Conservation (phyloP, 129 eudicot genomes). For the Flaveria robusta region DNA sequence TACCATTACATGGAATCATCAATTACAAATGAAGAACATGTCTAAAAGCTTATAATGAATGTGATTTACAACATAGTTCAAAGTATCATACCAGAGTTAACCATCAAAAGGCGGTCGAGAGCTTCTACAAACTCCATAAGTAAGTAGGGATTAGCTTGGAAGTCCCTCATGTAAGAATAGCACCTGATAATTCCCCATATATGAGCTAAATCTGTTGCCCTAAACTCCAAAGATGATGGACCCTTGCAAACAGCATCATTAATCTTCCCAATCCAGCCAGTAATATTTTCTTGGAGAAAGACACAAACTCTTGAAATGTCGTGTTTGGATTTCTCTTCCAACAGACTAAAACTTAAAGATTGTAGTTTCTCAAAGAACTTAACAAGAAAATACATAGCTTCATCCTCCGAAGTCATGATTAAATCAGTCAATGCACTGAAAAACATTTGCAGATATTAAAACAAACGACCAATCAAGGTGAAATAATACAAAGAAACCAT, state of each 20-base stretch:
- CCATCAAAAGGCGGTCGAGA: slow-evolving; percentile 62
- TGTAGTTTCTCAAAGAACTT: slow-evolving; percentile 61
- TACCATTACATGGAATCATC: slow-evolving; percentile 18
- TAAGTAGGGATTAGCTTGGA: slow-evolving; percentile 42
- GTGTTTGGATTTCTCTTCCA: slow-evolving; percentile 43
- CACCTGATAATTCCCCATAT: slow-evolving; percentile 78
- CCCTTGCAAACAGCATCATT: slow-evolving; percentile 37
- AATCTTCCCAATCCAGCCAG: slow-evolving; percentile 53
- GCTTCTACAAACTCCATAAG: slow-evolving; percentile 74
- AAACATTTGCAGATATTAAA: slow-evolving; percentile 22
- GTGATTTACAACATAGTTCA: slow-evolving; percentile 14
- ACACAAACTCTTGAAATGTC: slow-evolving; percentile 31
- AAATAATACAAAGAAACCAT: background rate
- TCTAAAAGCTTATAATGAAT: background rate
- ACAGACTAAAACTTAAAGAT: slow-evolving; percentile 30
- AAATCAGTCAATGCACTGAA: slow-evolving; percentile 67
- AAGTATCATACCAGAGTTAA: slow-evolving; percentile 50
- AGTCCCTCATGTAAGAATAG: slow-evolving; percentile 56
- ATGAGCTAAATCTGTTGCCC: slow-evolving; percentile 47
- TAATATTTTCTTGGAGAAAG: slow-evolving; percentile 41
- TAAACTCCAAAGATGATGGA: slow-evolving; percentile 34
- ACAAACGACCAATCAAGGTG: slow-evolving; percentile 8
- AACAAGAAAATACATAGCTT: slow-evolving; percentile 55
- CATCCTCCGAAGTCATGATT: slow-evolving; percentile 52
- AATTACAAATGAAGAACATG: slow-evolving; percentile 17